Conservation (phyloP, 352 stramenopile species). For the Globisporangium orthogonon region DNA sequence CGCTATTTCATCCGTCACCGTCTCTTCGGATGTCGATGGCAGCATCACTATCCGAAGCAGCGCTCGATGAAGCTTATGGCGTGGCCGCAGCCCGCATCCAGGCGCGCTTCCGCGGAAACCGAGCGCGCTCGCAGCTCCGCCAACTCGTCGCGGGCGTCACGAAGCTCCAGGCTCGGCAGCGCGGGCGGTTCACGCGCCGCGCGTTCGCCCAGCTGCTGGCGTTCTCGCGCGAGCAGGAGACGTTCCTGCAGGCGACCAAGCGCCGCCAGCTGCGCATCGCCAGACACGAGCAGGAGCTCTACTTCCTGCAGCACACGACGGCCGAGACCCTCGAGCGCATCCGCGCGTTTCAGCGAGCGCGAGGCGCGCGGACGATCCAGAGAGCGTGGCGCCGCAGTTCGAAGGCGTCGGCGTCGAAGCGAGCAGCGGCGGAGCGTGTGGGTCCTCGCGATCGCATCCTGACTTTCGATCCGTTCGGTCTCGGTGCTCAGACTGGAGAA, state of each 20-base stretch:
- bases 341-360: constrained; percentile 32
- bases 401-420: neutral
- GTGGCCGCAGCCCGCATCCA: constrained; percentile 49
- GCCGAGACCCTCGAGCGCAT: constrained; percentile 37
- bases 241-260: constrained; percentile 33
- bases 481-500: constrained; percentile 3
- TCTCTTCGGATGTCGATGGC: neutral
- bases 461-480: constrained; percentile 26
- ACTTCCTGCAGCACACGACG: constrained; percentile 57
- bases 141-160: constrained; percentile 37
- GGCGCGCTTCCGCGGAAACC: constrained; percentile 35
- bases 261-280: constrained; percentile 44
- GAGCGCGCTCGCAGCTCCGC: constrained; percentile 23
- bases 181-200: constrained; percentile 43
- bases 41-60: neutral
- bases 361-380: constrained; percentile 36
- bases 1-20: neutral
- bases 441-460: constrained; percentile 17
- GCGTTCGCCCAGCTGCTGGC: constrained; percentile 41
- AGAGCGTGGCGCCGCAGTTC: constrained; percentile 24
- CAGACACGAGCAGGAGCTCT: constrained; percentile 57
- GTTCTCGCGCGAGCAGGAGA: constrained; percentile 52
- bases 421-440: neutral
- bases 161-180: constrained; percentile 47
- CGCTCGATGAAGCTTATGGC: neutral